A percentile compares a stretch with the other conserved stretches of the same genome.
phyloP scores from a whole-genome alignment of 345 rosid genomes.

The Murraya paniculata region DNA sequence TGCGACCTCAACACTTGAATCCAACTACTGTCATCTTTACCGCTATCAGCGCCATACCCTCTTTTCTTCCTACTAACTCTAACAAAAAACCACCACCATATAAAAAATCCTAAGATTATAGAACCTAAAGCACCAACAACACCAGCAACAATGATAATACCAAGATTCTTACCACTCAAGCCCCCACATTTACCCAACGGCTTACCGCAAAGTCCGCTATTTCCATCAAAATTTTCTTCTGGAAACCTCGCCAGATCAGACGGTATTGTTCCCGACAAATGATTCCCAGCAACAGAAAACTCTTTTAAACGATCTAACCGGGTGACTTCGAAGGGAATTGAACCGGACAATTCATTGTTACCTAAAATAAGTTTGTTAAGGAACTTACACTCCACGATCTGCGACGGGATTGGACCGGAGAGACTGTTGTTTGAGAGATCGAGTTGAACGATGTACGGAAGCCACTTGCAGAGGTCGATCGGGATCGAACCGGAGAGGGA shows the following conservation, averaged over 20 bases:
- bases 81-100: conserved; percentile 54
- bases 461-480: conserved; percentile 50
- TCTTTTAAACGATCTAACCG: conserved; percentile 44
- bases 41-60: conserved; percentile 39
- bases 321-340: conserved; percentile 46
- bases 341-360: conserved; percentile 45
- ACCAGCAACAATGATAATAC: conserved; percentile 42
- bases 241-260: conserved; percentile 34
- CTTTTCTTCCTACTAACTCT: conserved; percentile 32
- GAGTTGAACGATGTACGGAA: conserved; percentile 46
- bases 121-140: conserved; percentile 44
- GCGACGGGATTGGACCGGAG: conserved; percentile 47
- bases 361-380: conserved; percentile 41
- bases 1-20: conserved; percentile 44
- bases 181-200: conserved; percentile 51
- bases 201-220: conserved; percentile 44
- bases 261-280: conserved; percentile 53
- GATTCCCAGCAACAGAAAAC: conserved; percentile 42
- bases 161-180: conserved; percentile 40
- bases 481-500: conserved; percentile 53
- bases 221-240: conserved; percentile 36
- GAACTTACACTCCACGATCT: conserved; percentile 46
- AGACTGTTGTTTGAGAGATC: conserved; percentile 54
- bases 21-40: conserved; percentile 48
- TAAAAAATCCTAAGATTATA: conserved; percentile 34